Evolutionary conservation across 805 yeast species (phyloP).

Genomic region (Spathaspora hagerdaliae): DNA sequence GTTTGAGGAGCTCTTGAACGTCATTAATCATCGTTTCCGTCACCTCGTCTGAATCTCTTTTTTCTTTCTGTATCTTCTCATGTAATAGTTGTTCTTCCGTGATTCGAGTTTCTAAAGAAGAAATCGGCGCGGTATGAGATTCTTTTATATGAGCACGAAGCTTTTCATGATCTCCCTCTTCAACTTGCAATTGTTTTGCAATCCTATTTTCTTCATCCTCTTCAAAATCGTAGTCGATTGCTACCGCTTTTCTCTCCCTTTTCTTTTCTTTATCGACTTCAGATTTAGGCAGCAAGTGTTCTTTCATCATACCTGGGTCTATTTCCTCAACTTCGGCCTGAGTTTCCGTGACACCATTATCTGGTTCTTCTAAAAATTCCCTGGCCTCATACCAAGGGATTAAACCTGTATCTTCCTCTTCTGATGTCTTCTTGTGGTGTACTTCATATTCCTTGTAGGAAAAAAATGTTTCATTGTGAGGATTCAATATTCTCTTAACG

Average conservation of each 20-base stretch:
- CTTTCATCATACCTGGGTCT: conserved; percentile 6
- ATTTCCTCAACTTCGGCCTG: conserved; percentile 13
- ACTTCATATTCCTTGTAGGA: conserved; percentile 1
- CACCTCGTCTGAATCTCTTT: conserved; percentile 89
- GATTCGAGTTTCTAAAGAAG: conserved; percentile 30
- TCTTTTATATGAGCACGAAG: conserved; percentile 42
- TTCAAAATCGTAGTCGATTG: conserved; percentile 61
- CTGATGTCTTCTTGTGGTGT: conserved; percentile 14
- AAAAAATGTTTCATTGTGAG: conserved; percentile 6
- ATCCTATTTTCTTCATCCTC: conserved; percentile 76
- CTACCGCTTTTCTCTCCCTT: conserved; percentile 11
- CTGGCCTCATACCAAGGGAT: conserved; percentile 50
- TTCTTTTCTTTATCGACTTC: not conserved
- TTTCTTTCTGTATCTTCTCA: conserved; percentile 60
- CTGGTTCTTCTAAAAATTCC: conserved; percentile 17
- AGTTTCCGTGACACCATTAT: conserved; percentile 7
- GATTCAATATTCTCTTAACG: conserved; percentile 6
- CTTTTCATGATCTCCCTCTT: conserved; percentile 66
- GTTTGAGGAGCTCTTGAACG: conserved; percentile 79
- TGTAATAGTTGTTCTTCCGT: conserved; percentile 48
- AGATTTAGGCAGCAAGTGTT: conserved; percentile 7
- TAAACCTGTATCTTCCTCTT: conserved; percentile 46
- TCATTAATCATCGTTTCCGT: conserved; percentile 82
- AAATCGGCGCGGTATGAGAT: conserved; percentile 14
- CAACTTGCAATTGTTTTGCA: conserved; percentile 58